These are phyloP conservation scores for Wickerhamiella cacticola DNA, from an alignment of 805 yeast genomes.

Conservation along the genomic window DNA sequence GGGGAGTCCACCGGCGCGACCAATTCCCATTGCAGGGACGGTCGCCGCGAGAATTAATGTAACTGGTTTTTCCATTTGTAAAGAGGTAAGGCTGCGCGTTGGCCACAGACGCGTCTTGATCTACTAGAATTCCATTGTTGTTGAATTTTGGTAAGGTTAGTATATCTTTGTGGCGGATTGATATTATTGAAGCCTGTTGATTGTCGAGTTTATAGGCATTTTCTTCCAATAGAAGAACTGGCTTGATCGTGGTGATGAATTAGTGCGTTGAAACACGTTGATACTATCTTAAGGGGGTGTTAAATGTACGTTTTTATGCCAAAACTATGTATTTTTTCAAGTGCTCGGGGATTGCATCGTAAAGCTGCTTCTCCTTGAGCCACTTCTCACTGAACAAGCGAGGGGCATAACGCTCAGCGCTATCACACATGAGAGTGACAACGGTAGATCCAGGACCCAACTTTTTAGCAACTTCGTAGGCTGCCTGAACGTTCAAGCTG, in stretches of 20 bases:
- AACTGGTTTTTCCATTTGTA: conserved; percentile 22
- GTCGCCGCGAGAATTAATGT: conserved; percentile 78
- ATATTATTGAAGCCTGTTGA: too few relatives aligned
- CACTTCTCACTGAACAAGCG: conserved; percentile 66
- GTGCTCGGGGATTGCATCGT: conserved; percentile 53
- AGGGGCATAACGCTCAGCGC: conserved; percentile 81
- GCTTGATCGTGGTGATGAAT: too few relatives aligned
- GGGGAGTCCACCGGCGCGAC: conserved; percentile 67
- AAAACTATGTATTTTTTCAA: conserved; percentile 55
- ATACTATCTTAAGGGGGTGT: too few relatives aligned
- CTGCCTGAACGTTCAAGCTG: conserved; percentile 84
- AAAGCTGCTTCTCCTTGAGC: conserved; percentile 56
- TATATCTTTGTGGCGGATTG: too few relatives aligned
- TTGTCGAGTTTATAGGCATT: too few relatives aligned
- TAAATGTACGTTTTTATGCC: too few relatives aligned
- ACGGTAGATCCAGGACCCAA: conserved; percentile 70
- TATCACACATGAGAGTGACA: conserved; percentile 80
- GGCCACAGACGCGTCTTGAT: too few relatives aligned
- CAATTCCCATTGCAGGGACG: conserved; percentile 72
- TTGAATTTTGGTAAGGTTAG: too few relatives aligned
- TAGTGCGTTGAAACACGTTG: too few relatives aligned
- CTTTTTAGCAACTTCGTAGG: conserved; percentile 57
- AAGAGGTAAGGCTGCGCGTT: too few relatives aligned
- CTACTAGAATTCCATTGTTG: too few relatives aligned
- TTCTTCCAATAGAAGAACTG: too few relatives aligned